phyloP scores from a whole-genome alignment of 305 asterid genomes.

The Fraxinus ornus region DNA sequence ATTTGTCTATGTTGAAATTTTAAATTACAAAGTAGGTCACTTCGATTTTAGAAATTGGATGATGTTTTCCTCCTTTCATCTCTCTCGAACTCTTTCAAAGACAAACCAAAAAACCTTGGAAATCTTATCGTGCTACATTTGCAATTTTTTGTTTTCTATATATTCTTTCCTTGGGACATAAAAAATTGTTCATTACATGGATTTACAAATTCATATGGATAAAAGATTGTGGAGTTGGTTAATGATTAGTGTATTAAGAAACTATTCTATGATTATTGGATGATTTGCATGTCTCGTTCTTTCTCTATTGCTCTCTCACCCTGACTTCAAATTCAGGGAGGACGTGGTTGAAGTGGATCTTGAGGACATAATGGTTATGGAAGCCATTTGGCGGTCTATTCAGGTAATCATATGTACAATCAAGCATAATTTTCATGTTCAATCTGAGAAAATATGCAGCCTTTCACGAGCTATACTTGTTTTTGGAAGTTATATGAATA shows the following conservation, averaged over 20 bases:
- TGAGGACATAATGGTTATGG: slow-evolving; percentile 98
- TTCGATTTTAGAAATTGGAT: neutral
- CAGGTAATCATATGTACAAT: slow-evolving; percentile 53
- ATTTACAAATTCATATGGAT: neutral
- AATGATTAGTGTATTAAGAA: slow-evolving; percentile 11
- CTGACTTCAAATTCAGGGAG: slow-evolving; percentile 52
- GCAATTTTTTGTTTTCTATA: neutral
- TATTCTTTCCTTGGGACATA: neutral
- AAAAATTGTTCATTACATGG: neutral
- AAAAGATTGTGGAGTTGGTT: neutral
- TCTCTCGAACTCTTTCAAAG: neutral
- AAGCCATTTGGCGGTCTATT: slow-evolving; percentile 91
- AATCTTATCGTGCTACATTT: neutral
- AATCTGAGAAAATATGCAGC: neutral
- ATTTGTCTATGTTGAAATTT: neutral
- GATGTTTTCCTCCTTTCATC: neutral
- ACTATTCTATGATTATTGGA: neutral
- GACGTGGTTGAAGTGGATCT: slow-evolving; percentile 90
- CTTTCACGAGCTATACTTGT: neutral
- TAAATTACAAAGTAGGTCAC: neutral
- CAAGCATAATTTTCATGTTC: neutral
- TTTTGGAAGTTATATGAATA: neutral
- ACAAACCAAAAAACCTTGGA: neutral
- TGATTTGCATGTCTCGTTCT: slow-evolving; percentile 3
- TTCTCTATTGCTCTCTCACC: slow-evolving; percentile 19